Conservation (phyloP, 495 filamentous ascomycete genomes). For the Penicillium diatomitis region DNA sequence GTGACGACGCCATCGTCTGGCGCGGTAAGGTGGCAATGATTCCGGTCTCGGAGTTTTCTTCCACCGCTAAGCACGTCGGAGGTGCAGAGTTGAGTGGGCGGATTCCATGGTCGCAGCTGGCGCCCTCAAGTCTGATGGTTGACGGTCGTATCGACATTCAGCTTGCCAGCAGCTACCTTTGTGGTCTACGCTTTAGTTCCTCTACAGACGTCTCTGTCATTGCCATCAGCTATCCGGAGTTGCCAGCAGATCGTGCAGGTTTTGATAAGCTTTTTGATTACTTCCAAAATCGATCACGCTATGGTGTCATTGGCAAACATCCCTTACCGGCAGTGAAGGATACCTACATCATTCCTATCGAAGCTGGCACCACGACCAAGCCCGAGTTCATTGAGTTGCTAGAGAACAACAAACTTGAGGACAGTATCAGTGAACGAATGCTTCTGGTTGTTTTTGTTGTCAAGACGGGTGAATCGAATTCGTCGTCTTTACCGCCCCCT, state of each 20-base stretch:
- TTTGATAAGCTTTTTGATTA: slow-evolving; percentile 71
- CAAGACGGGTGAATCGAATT: slow-evolving; percentile 39
- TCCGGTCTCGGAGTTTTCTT: slow-evolving; percentile 60
- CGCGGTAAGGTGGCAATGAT: slow-evolving; percentile 71
- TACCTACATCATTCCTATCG: slow-evolving; percentile 69
- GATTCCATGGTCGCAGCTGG: slow-evolving; percentile 59
- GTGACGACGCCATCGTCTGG: slow-evolving; percentile 64
- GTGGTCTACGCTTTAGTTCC: slow-evolving; percentile 61
- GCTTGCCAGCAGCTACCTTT: slow-evolving; percentile 81
- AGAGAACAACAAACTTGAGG: slow-evolving; percentile 61
- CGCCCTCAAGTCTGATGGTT: slow-evolving; percentile 59
- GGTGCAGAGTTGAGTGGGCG: slow-evolving; percentile 59
- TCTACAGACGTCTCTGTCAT: slow-evolving; percentile 68
- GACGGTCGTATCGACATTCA: slow-evolving; percentile 76
- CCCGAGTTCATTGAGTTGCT: slow-evolving; percentile 73
- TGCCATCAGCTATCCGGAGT: slow-evolving; percentile 49
- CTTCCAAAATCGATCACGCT: slow-evolving; percentile 64
- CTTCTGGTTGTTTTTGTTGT: slow-evolving; percentile 72
- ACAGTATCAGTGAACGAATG: slow-evolving; percentile 55
- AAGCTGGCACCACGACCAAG: slow-evolving; percentile 45
- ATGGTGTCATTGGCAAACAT: slow-evolving; percentile 72
- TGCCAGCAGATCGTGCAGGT: slow-evolving; percentile 37
- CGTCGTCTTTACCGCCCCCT: slow-evolving; percentile 37
- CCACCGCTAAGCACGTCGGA: slow-evolving; percentile 72
- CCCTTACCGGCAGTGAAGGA: slow-evolving; percentile 59